phyloP scores from a whole-genome alignment of 768 basidiomycete genomes.

The Tubosaeta brunneosetosa region DNA sequence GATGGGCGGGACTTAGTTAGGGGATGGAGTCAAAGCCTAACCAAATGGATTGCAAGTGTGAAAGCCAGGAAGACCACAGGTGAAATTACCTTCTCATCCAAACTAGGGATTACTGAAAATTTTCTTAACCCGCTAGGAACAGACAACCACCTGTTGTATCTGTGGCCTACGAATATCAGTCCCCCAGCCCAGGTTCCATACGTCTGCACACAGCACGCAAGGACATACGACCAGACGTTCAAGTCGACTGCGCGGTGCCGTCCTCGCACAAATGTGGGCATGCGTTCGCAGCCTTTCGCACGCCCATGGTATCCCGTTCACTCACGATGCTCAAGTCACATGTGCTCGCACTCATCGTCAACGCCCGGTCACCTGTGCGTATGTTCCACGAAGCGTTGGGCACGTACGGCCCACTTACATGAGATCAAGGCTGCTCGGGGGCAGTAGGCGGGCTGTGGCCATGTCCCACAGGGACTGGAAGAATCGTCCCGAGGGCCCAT shows the following conservation, averaged over 20 bases:
- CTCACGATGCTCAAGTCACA: conserved; percentile 19
- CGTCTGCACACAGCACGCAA: not conserved
- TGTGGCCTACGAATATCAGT: not conserved
- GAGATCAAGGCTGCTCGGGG: conserved; percentile 40
- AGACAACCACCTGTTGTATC: conserved; percentile 1
- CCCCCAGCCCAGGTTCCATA: not conserved
- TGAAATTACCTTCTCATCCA: not conserved
- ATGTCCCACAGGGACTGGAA: conserved; percentile 8
- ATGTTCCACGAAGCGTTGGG: conserved; percentile 51
- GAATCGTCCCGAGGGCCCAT: not conserved
- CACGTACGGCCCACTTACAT: conserved; percentile 55
- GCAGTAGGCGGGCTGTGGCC: conserved; percentile 1
- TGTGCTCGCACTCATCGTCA: conserved; percentile 22
- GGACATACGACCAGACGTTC: not conserved
- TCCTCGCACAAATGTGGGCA: conserved; percentile 10
- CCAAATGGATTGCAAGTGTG: conserved; percentile 7
- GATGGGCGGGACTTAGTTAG: conserved; percentile 21
- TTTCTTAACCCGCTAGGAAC: not conserved
- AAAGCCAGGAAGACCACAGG: conserved; percentile 13
- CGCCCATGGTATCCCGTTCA: conserved; percentile 19
- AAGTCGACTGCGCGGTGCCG: not conserved
- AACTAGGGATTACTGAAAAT: not conserved
- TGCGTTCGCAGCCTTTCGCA: conserved; percentile 11
- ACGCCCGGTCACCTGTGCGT: conserved; percentile 10
- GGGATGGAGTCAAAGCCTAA: conserved; percentile 31